Percentiles rank a stretch among this genome's conserved stretches.
Conservation (phyloP, 768 basidiomycete genomes). For the Pulveroboletus ravenelii region DNA sequence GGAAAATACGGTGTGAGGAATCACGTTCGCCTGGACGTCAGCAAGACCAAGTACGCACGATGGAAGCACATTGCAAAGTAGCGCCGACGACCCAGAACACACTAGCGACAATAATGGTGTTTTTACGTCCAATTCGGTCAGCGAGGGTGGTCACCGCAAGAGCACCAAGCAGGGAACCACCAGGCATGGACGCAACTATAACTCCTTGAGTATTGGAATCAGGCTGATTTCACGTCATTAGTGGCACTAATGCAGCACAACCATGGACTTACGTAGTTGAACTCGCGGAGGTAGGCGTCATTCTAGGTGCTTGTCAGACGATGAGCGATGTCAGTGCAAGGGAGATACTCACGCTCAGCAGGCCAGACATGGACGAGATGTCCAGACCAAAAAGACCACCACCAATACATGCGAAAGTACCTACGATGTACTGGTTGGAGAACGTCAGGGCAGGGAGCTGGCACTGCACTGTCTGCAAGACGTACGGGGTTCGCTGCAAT, state of each 20-base stretch:
- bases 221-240: constrained; percentile 33
- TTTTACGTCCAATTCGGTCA: constrained; percentile 62
- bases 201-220: constrained; percentile 57
- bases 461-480: not conserved
- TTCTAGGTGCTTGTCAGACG: constrained; percentile 17
- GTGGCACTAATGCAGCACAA: not conserved
- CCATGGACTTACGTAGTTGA: constrained; percentile 19
- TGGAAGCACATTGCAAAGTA: constrained; percentile 62
- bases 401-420: constrained; percentile 78
- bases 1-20: not conserved
- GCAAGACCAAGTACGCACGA: constrained; percentile 27
- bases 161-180: constrained; percentile 61
- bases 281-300: constrained; percentile 22
- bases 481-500: constrained; percentile 57
- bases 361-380: constrained; percentile 80
- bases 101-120: constrained; percentile 60
- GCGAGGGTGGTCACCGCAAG: constrained; percentile 59
- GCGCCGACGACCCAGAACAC: constrained; percentile 70
- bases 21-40: not conserved
- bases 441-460: constrained; percentile 3
- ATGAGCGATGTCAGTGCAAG: not conserved
- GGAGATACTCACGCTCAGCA: constrained; percentile 45
- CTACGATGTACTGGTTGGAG: constrained; percentile 62
- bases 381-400: constrained; percentile 77
- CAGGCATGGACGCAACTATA: constrained; percentile 78